Evolutionary conservation across 306 rosid genomes (phyloP).

Genomic region (Geum urbanum): DNA sequence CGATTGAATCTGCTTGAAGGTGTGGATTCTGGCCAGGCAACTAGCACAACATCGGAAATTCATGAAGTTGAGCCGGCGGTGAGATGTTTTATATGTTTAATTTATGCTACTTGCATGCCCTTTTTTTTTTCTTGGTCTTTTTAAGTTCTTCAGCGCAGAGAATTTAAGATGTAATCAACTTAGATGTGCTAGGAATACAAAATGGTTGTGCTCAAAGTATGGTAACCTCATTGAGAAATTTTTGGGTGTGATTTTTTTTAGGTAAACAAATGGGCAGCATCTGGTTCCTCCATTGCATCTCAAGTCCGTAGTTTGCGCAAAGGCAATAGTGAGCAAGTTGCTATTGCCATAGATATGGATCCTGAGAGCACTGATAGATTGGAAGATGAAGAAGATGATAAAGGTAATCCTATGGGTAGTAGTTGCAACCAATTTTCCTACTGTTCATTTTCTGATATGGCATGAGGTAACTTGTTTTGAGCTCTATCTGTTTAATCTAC

Average conservation of each 20-base stretch:
- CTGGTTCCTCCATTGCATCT: constrained; percentile 62
- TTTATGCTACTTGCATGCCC: constrained; percentile 6
- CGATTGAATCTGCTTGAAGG: constrained; percentile 75
- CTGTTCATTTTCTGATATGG: constrained; percentile 7
- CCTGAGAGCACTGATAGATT: constrained; percentile 58
- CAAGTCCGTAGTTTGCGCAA: constrained; percentile 98
- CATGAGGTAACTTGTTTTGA: constrained; percentile 7
- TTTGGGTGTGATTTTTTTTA: constrained; percentile 29
- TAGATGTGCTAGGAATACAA: not conserved
- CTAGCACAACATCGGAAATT: constrained; percentile 60
- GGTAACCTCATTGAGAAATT: constrained; percentile 12
- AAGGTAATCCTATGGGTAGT: constrained; percentile 50
- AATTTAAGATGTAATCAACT: not conserved
- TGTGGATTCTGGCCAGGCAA: constrained; percentile 49
- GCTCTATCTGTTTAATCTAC: constrained; percentile 22
- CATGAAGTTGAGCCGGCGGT: constrained; percentile 82
- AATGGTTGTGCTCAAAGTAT: not conserved
- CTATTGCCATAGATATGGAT: constrained; percentile 86
- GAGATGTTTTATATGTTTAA: constrained; percentile 35
- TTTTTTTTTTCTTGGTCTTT: not conserved
- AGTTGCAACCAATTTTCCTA: constrained; percentile 4
- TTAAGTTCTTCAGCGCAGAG: not conserved
- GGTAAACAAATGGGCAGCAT: constrained; percentile 60
- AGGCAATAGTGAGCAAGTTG: constrained; percentile 79
- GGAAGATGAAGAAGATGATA: constrained; percentile 93